Evolutionary conservation across 768 basidiomycete genomes (phyloP).

Genomic region (Calocybe gangraenosa): DNA sequence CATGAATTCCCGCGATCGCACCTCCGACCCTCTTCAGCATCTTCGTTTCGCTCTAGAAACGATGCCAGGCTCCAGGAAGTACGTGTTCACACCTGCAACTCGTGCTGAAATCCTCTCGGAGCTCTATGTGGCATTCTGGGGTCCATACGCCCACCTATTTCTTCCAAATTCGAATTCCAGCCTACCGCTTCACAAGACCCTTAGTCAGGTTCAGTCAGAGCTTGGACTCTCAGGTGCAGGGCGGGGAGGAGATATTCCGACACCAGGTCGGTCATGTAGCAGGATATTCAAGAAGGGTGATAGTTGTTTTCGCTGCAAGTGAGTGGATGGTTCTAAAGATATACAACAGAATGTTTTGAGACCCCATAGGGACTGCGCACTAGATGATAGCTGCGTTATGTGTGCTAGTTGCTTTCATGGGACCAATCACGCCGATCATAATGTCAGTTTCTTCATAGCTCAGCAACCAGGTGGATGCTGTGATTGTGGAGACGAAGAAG

Average conservation of each 20-base stretch:
- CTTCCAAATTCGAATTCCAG: constrained; percentile 60
- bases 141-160: constrained; percentile 67
- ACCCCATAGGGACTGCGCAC: constrained; percentile 73
- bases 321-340: constrained; percentile 26
- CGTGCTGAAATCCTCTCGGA: constrained; percentile 80
- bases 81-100: constrained; percentile 67
- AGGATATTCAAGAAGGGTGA: constrained; percentile 90
- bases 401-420: constrained; percentile 89
- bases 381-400: constrained; percentile 87
- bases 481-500: constrained; percentile 90
- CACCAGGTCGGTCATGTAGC: constrained; percentile 75
- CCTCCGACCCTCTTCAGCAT: constrained; percentile 62
- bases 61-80: constrained; percentile 77
- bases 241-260: constrained; percentile 52
- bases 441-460: constrained; percentile 89
- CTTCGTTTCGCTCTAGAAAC: constrained; percentile 76
- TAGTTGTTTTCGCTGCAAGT: constrained; percentile 94
- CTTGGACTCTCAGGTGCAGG: constrained; percentile 54
- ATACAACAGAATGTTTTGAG: constrained; percentile 1
- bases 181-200: constrained; percentile 56
- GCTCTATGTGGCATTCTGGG: constrained; percentile 82
- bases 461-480: constrained; percentile 93
- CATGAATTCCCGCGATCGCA: constrained; percentile 52
- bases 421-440: constrained; percentile 83
- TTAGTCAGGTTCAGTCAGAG: constrained; percentile 68